A percentile compares a stretch with the other conserved stretches of the same genome.
Conservation (phyloP, 2,329 filamentous ascomycete genomes). For the Penicillium verrucosum region DNA sequence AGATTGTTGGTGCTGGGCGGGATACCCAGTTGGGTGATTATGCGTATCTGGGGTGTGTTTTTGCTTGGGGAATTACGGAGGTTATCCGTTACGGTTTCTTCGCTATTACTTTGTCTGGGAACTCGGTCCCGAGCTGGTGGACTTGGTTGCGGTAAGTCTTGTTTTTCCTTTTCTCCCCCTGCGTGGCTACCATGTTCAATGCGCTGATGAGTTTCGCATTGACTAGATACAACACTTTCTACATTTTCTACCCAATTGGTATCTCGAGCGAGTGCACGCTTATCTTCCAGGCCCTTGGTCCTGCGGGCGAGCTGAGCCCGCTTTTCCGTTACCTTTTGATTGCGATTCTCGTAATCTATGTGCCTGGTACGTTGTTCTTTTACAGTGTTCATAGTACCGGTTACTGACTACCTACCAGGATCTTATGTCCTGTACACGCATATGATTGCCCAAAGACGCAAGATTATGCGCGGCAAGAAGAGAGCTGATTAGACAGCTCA, state of each 20-base stretch:
- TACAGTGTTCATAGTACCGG: background rate
- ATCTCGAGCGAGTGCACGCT: conserved; percentile 84
- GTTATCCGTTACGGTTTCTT: conserved; percentile 93
- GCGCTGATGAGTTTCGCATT: background rate
- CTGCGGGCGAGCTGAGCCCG: conserved; percentile 51
- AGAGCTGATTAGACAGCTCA: conserved; percentile 30
- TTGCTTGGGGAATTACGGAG: conserved; percentile 88
- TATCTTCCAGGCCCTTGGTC: conserved; percentile 66
- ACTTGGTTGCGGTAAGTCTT: conserved; percentile 57
- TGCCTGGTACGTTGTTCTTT: conserved; percentile 62
- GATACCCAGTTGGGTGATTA: conserved; percentile 35
- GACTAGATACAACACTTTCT: conserved; percentile 76
- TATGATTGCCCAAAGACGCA: conserved; percentile 88
- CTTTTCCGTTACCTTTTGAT: conserved; percentile 60
- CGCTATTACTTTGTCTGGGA: conserved; percentile 58
- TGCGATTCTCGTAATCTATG: conserved; percentile 68
- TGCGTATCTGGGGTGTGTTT: conserved; percentile 53
- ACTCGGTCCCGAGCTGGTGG: conserved; percentile 62
- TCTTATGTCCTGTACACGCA: conserved; percentile 86
- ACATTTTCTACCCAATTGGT: conserved; percentile 85
- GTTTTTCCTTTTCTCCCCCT: background rate
- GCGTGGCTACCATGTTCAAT: background rate
- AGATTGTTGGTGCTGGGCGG: conserved; percentile 27
- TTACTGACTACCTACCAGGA: conserved; percentile 44
- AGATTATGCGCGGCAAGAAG: conserved; percentile 67